Evolutionary conservation across 345 rosid genomes (phyloP).

Genomic region (Angophora floribunda): DNA sequence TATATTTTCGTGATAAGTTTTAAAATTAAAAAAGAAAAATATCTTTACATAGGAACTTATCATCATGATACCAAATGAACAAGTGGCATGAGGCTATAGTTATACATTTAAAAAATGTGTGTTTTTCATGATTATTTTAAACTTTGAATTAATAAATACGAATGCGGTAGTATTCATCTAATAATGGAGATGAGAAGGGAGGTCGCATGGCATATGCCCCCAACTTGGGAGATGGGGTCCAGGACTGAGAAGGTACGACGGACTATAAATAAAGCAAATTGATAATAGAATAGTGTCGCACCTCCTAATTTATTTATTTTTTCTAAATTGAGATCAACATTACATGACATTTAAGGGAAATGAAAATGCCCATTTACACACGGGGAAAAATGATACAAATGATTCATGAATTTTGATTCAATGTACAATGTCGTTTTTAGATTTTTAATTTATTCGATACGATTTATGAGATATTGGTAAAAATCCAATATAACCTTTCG

Average conservation of each 20-base stretch:
- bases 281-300: too few species aligned
- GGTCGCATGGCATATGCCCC: background rate
- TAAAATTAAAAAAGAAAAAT: background rate
- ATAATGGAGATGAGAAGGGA: background rate
- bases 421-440: too few species aligned
- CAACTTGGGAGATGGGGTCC: background rate
- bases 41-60: background rate
- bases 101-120: background rate
- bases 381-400: background rate
- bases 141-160: background rate
- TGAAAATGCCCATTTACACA: background rate
- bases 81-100: background rate
- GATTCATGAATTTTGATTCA: accelerated
- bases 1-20: too few species aligned
- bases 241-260: background rate
- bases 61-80: background rate
- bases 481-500: too few species aligned
- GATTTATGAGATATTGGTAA: too few species aligned
- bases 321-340: background rate
- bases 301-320: too few species aligned
- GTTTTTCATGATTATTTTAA: background rate
- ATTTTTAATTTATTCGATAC: too few species aligned
- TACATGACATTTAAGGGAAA: background rate
- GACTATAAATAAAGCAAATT: too few species aligned
- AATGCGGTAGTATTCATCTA: background rate